phyloP scores from a whole-genome alignment of 73 alveolate species.

The Paramecium pentaurelia region DNA sequence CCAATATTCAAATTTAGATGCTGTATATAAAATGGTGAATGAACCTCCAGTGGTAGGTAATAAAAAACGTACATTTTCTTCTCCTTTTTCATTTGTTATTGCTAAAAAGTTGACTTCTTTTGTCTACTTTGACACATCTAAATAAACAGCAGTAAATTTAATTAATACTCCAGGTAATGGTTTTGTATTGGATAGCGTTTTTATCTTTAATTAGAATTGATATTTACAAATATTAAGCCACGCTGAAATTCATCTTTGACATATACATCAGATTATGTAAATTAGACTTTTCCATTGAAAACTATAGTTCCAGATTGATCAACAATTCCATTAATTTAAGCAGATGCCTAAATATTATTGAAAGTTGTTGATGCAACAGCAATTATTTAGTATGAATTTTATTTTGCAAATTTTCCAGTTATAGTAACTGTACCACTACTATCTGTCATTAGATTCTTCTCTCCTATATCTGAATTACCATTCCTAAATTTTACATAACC shows the following conservation, averaged over 20 bases:
- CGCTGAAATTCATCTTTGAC: not conserved
- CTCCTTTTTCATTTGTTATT: not conserved
- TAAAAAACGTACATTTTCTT: not conserved
- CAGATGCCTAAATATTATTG: not conserved
- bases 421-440: not conserved
- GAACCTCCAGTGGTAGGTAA: not conserved
- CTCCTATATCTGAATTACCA: not conserved
- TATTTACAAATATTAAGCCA: not conserved
- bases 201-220: not conserved
- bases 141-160: not conserved
- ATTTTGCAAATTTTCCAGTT: not conserved
- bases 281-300: not conserved
- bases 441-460: not conserved
- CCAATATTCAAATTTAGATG: not conserved
- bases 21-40: not conserved
- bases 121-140: not conserved
- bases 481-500: not conserved
- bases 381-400: not conserved
- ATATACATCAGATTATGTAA: not conserved
- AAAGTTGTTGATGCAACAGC: not conserved
- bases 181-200: not conserved
- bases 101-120: not conserved
- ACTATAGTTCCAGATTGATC: not conserved
- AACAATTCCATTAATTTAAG: not conserved
- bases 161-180: not conserved